A percentile compares a stretch with the other conserved stretches of the same genome.
Evolutionary conservation across 2,329 filamentous ascomycete species (phyloP).

Genomic region (Verticillium dahliae): DNA sequence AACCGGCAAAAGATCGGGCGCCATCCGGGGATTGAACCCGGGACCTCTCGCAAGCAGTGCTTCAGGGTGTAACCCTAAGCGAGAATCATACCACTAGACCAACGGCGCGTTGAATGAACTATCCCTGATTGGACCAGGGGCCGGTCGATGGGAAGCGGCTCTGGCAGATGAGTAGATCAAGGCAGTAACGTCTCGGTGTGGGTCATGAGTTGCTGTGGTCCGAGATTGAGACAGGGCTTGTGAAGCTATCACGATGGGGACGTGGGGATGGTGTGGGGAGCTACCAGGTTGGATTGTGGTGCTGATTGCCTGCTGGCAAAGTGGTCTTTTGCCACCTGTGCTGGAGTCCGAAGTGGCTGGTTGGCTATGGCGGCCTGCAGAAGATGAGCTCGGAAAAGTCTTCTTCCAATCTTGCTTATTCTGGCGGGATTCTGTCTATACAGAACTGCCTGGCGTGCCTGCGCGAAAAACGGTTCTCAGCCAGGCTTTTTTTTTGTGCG

Average conservation of each 20-base stretch:
- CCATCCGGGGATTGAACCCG: slow-evolving; percentile 16
- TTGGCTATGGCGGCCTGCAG: too few species aligned
- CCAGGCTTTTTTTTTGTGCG: too few species aligned
- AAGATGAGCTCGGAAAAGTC: too few species aligned
- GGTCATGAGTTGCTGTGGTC: background rate
- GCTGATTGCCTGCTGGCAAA: background rate
- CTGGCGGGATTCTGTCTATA: too few species aligned
- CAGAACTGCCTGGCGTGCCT: too few species aligned
- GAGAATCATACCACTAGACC: slow-evolving; percentile 10
- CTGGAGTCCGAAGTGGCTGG: too few species aligned
- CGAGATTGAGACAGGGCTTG: background rate
- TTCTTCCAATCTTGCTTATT: too few species aligned
- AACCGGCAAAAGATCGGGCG: background rate
- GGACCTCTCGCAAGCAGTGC: slow-evolving; percentile 14
- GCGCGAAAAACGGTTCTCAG: too few species aligned
- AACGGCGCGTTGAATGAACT: slow-evolving; percentile 2
- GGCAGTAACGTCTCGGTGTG: background rate
- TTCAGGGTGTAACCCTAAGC: slow-evolving; percentile 12
- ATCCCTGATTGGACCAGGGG: background rate
- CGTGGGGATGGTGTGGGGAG: background rate
- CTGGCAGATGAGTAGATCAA: background rate
- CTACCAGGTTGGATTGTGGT: background rate
- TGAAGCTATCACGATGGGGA: background rate
- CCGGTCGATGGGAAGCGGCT: background rate
- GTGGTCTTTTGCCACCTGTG: background rate